Evolutionary conservation across 148 eudicot species (phyloP).

Genomic region (Spergularia bocconei): DNA sequence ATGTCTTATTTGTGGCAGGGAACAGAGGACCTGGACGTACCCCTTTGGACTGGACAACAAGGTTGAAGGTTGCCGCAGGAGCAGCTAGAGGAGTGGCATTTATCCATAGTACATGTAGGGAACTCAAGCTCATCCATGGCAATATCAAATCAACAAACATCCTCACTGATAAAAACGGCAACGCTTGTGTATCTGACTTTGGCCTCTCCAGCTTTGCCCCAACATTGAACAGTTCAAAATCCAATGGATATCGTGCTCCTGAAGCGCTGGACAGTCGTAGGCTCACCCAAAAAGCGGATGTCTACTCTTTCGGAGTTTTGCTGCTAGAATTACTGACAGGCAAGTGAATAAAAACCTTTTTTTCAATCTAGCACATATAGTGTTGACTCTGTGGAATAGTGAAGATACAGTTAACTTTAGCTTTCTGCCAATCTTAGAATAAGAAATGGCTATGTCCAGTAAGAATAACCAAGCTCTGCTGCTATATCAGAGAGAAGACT

Average conservation of each 20-base stretch:
- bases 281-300: slow-evolving; percentile 67
- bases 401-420: no score
- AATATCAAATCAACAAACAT: slow-evolving; percentile 88
- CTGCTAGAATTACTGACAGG: slow-evolving; percentile 81
- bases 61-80: slow-evolving; percentile 76
- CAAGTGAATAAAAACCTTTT: slow-evolving; percentile 6
- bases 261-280: slow-evolving; percentile 53
- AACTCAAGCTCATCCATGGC: slow-evolving; percentile 71
- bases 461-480: no score
- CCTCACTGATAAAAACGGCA: slow-evolving; percentile 63
- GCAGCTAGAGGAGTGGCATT: slow-evolving; percentile 70
- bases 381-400: no score
- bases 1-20: slow-evolving; percentile 38
- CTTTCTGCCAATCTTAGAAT: no score
- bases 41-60: slow-evolving; percentile 84
- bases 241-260: slow-evolving; percentile 84
- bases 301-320: slow-evolving; percentile 87
- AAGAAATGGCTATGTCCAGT: no score
- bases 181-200: slow-evolving; percentile 73
- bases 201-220: slow-evolving; percentile 62
- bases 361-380: no score
- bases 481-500: no score
- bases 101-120: slow-evolving; percentile 63
- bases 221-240: slow-evolving; percentile 33
- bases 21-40: slow-evolving; percentile 93